These are phyloP conservation scores for Aspergillus ibericus DNA, from an alignment of 2,329 filamentous ascomycete genomes.

Conservation along the genomic window DNA sequence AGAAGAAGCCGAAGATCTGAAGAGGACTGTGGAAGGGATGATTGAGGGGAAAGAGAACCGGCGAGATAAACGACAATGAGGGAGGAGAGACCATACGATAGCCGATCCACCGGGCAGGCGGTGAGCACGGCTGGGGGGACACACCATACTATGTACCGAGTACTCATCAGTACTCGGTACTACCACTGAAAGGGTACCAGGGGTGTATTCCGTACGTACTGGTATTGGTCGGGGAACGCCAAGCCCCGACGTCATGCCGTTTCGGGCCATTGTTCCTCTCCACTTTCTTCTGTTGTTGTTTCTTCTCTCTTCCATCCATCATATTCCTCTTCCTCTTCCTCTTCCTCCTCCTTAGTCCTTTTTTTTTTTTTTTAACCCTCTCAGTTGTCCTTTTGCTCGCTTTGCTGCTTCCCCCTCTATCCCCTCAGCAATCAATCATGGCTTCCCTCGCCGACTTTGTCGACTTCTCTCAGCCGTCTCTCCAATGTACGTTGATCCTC, in stretches of 20 bases:
- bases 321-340: neutral
- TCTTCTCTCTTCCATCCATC: no score
- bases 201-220: neutral
- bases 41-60: neutral
- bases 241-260: conserved; percentile 15
- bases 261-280: conserved; percentile 5
- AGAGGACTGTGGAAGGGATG: neutral
- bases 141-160: no score
- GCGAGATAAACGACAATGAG: no score
- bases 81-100: no score
- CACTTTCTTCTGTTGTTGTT: conserved; percentile 2
- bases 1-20: neutral
- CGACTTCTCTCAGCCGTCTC: conserved; percentile 66
- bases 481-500: conserved; percentile 57
- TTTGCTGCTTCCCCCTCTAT: conserved; percentile 8
- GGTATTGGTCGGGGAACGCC: neutral
- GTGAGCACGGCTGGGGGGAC: no score
- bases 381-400: conserved; percentile 10
- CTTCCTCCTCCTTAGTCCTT: conserved; percentile 2
- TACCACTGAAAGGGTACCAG: no score
- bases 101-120: no score
- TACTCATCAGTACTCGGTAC: no score
- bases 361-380: neutral
- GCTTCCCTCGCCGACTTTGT: conserved; percentile 46
- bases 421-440: conserved; percentile 25